Evolutionary conservation across 2,329 filamentous ascomycete genomes (phyloP), one percentile per base, ranked within the genome.

Genomic region (Alternaria panax): DNA sequence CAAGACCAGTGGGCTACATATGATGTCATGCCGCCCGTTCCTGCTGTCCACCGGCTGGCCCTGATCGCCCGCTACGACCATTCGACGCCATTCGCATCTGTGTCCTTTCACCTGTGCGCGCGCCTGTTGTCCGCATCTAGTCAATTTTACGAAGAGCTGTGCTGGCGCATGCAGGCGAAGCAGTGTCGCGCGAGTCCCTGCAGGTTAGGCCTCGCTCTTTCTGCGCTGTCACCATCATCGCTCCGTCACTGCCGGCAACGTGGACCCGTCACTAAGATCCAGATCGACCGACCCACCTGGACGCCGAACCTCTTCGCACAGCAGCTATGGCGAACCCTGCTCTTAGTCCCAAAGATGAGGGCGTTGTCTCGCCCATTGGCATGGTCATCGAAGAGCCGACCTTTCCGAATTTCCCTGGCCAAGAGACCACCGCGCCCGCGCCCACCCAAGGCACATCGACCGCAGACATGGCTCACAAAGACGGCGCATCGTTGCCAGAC

Each of bases 371-470:
- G 51, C 69, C 67, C 22, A 63, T 65, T 7, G 71, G 68, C 8
- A 57, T 69, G 22, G 51, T 63, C 22, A 57, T 73, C 18, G 63
- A 69, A 42, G 69, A 72, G 42, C 66, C 70, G 25, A 60, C 48
- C 18, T 72, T 74, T 40, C 68, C 70, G 9, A 57, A 66, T 34
- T 65, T 69, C n/a, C 48, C 58, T n/a, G 54, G 55, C 34, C 42
- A 62, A 38, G 54, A 64, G 4, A 57, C 41, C 25, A 52, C 27
- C 25, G 38, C 48, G 30, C 22, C 43, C 24, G 20, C 28, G 18
- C 18, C 40, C 14, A 30, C n/a, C 16, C 12, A 30, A 7, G 24
- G 41, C 24, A 56, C 25, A 24, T 18, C 32, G 14, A 28, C 28
- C 20, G 18, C 50, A 32, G 25, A 30, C 54, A 59, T 25, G 52